These are phyloP conservation scores for Graphiopsis chlorocephala DNA, from an alignment of 2,329 filamentous ascomycete species.

Conservation along the genomic window DNA sequence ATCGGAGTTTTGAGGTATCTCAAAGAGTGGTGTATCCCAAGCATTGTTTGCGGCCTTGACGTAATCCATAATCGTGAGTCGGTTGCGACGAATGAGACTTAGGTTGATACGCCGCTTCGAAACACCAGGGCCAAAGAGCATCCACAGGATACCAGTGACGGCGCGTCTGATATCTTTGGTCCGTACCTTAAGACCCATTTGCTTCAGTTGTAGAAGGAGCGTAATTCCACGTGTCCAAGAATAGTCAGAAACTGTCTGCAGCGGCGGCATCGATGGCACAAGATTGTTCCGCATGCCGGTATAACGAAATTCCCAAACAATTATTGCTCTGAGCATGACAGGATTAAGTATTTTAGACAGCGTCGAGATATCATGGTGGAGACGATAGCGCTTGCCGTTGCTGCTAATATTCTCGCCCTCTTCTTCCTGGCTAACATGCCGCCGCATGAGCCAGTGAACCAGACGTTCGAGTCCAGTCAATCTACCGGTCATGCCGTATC, in stretches of 20 bases:
- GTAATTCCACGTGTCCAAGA: conserved; percentile 33
- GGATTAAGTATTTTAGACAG: conserved; percentile 24
- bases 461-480: conserved; percentile 53
- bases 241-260: background rate
- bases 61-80: conserved; percentile 28
- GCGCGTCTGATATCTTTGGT: conserved; percentile 24
- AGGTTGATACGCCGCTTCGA: conserved; percentile 25
- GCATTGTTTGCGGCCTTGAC: conserved; percentile 32
- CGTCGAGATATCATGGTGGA: background rate
- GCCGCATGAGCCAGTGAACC: conserved; percentile 47
- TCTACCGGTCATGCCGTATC: conserved; percentile 56
- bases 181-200: conserved; percentile 25
- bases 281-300: conserved; percentile 20
- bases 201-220: conserved; percentile 28
- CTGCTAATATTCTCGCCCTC: background rate
- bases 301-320: conserved; percentile 34
- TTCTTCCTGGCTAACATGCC: background rate
- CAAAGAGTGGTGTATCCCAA: conserved; percentile 19
- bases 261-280: background rate
- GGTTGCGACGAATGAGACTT: conserved; percentile 22
- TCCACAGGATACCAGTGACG: conserved; percentile 32
- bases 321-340: conserved; percentile 30
- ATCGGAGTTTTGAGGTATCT: background rate
- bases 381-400: background rate
- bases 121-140: conserved; percentile 34